Conservation (phyloP, 1,139 yeast genomes). For the Suhomyces bolitotheri region DNA sequence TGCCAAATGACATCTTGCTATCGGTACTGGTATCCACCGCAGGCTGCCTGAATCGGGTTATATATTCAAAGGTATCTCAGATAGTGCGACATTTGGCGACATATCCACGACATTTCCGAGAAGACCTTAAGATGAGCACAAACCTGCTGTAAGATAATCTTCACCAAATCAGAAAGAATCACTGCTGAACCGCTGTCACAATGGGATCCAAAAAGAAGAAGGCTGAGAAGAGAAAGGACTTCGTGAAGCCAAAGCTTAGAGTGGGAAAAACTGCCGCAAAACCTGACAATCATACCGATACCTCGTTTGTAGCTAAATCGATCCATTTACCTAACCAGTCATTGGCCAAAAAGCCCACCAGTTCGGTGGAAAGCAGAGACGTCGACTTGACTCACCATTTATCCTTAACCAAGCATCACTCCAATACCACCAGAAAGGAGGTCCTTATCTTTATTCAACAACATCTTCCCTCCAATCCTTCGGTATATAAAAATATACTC, state of each 20-base stretch:
- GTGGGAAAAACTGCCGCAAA: slow-evolving; percentile 83
- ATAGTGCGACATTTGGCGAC: no score
- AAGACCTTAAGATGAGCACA: no score
- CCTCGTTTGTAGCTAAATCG: slow-evolving; percentile 77
- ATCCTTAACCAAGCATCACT: slow-evolving; percentile 76
- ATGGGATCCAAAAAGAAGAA: slow-evolving; percentile 63
- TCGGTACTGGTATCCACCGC: not conserved
- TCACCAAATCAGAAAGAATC: not conserved
- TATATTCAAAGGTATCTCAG: no score
- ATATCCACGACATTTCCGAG: no score
- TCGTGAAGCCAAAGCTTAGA: slow-evolving; percentile 74
- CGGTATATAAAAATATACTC: slow-evolving; percentile 59
- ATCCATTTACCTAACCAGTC: slow-evolving; percentile 64
- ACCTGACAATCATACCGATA: slow-evolving; percentile 77
- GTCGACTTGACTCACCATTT: slow-evolving; percentile 58
- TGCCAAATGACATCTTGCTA: not conserved
- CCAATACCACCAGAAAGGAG: slow-evolving; percentile 71
- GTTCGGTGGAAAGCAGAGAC: slow-evolving; percentile 19
- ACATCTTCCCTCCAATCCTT: slow-evolving; percentile 50
- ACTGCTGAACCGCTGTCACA: no score
- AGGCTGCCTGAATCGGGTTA: no score
- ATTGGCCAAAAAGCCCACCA: slow-evolving; percentile 26
- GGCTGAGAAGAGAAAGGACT: slow-evolving; percentile 72
- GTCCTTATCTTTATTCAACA: slow-evolving; percentile 54
- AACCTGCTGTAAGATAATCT: no score